Evolutionary conservation across 2,329 filamentous ascomycete genomes (phyloP).

Genomic region (Cytospora schulzeri): DNA sequence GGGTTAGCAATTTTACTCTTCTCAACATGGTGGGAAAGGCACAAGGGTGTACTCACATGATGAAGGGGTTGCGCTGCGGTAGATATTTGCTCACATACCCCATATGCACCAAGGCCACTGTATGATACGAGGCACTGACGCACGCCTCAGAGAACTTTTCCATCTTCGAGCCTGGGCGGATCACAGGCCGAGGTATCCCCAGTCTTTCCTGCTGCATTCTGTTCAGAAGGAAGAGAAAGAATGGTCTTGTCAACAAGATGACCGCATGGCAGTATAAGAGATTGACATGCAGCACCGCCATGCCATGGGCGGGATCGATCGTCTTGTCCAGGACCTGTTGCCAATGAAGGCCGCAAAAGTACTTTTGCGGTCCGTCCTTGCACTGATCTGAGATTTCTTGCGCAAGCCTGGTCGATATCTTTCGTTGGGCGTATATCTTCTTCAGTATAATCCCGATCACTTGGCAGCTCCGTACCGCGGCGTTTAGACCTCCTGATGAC

Average conservation of each 20-base stretch:
- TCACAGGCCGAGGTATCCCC: slow-evolving; percentile 34
- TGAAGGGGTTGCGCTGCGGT: slow-evolving; percentile 56
- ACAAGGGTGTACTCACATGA: slow-evolving; percentile 50
- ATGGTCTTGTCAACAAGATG: slow-evolving; percentile 64
- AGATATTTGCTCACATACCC: slow-evolving; percentile 49
- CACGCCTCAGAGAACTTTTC: slow-evolving; percentile 54
- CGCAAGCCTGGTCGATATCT: slow-evolving; percentile 59
- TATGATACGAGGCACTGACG: slow-evolving; percentile 52
- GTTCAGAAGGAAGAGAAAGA: slow-evolving; percentile 61
- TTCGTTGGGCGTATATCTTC: slow-evolving; percentile 61
- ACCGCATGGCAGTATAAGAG: slow-evolving; percentile 64
- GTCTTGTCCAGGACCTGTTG: slow-evolving; percentile 47
- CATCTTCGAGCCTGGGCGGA: slow-evolving; percentile 40
- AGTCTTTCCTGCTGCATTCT: slow-evolving; percentile 39
- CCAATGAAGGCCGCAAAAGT: slow-evolving; percentile 53
- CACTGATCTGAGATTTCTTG: slow-evolving; percentile 59
- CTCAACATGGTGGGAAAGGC: slow-evolving; percentile 2
- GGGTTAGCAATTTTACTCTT: slow-evolving; percentile 18
- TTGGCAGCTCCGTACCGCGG: slow-evolving; percentile 58
- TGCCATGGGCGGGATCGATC: slow-evolving; percentile 49
- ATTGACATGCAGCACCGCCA: slow-evolving; percentile 64
- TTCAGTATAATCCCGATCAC: slow-evolving; percentile 61
- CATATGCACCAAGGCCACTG: slow-evolving; percentile 49
- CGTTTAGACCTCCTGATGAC: slow-evolving; percentile 47
- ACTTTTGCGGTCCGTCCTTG: slow-evolving; percentile 52